Percentiles rank a stretch among this genome's conserved stretches.
Conservation (phyloP, 805 yeast species). For the Brettanomyces nanus region DNA sequence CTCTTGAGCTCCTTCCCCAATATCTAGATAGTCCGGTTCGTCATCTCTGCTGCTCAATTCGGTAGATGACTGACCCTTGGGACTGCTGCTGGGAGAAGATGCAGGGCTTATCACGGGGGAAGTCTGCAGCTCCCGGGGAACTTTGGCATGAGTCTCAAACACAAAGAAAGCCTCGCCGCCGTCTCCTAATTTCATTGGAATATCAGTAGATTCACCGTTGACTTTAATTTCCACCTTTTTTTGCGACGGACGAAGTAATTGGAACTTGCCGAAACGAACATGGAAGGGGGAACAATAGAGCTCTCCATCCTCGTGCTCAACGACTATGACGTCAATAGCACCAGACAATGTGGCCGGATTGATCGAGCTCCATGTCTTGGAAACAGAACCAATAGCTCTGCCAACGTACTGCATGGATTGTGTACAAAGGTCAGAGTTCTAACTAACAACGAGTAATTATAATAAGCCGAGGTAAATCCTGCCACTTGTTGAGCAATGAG, state of each 20-base stretch:
- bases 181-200: slow-evolving; percentile 95
- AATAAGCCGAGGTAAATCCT: too few relatives aligned
- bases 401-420: slow-evolving; percentile 87
- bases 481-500: too few relatives aligned
- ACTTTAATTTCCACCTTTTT: slow-evolving; percentile 87
- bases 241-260: slow-evolving; percentile 86
- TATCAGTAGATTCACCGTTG: slow-evolving; percentile 69
- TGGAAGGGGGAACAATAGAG: slow-evolving; percentile 91
- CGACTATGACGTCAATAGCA: slow-evolving; percentile 93
- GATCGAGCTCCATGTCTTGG: slow-evolving; percentile 94
- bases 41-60: slow-evolving; percentile 17
- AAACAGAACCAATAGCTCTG: slow-evolving; percentile 87
- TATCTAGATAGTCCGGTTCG: slow-evolving; percentile 48
- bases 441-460: too few relatives aligned
- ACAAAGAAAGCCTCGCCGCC: slow-evolving; percentile 98
- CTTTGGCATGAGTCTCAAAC: slow-evolving; percentile 69
- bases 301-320: slow-evolving; percentile 74
- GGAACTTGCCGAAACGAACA: slow-evolving; percentile 91
- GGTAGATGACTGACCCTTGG: slow-evolving; percentile 9
- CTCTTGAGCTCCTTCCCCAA: slow-evolving; percentile 26
- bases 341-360: slow-evolving; percentile 96
- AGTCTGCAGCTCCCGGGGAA: slow-evolving; percentile 73
- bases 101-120: slow-evolving; percentile 74
- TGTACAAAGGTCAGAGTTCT: neutral
- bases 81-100: slow-evolving; percentile 45